Evolutionary conservation across 148 eudicot genomes (phyloP), one percentile per base, ranked within the genome.

Genomic region (Chenopodium album): DNA sequence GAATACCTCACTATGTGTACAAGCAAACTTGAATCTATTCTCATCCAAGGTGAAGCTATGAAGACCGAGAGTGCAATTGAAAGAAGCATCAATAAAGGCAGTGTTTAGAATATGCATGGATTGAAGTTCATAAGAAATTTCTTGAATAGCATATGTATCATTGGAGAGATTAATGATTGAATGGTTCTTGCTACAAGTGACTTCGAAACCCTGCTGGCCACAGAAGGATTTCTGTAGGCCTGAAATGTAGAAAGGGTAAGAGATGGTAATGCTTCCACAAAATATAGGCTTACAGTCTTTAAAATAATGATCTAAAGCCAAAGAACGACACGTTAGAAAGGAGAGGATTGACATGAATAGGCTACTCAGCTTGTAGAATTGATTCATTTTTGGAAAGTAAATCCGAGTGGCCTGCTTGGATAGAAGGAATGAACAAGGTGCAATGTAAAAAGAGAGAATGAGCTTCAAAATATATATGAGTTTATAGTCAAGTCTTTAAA

Each of bases 201-300:
- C 82, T 23, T 46, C 26, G 28, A 76, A 82, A 22, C 82, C 83
- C 6, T 41, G 76, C 46, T 70, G 48, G 14, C 85, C 81, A 71
- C 88, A 86, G n/a, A 59, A 63, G n/a, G 85, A n/a, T n/a, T 86
- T 82, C 28, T 79, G 83, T 50, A 69, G 63, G 13, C 83, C 83
- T 26, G 22, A 14, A 29, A 85, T 71, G 26, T 79, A 79, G 78
- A 85, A 82, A 76, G 87, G 87, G 81, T 79, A 82, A 28, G 48
- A 47, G 20, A 82, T 82, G 47, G 48, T 37, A 41, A 75, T 32
- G 47, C n/a, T 37, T 76, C 85, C 87, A 78, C 87, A 85, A 3
- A 3, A 19, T 54, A 6, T 82, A 23, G 84, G 84, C 62, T 16
- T 16, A 79, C 87, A 85, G n/a, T 83, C 78, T 41, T 78, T 20